These are phyloP conservation scores for Podaxis sp. DNA, from an alignment of 768 basidiomycete genomes.

Conservation along the genomic window DNA sequence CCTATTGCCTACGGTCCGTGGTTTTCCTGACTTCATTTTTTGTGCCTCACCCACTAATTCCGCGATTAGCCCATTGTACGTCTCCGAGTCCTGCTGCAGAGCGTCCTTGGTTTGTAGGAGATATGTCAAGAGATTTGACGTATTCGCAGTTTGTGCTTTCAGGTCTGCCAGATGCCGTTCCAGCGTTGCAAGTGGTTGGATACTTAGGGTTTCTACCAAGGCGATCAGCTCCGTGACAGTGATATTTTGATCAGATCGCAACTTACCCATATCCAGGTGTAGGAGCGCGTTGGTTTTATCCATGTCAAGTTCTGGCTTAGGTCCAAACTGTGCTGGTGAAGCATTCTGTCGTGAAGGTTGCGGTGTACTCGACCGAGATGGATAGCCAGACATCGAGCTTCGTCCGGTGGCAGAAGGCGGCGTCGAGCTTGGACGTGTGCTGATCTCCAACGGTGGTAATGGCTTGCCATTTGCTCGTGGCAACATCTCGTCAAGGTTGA, in stretches of 20 bases:
- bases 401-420: slow-evolving; percentile 49
- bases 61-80: slow-evolving; percentile 86
- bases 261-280: slow-evolving; percentile 60
- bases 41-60: slow-evolving; percentile 92
- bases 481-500: slow-evolving; percentile 90
- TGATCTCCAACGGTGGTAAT: slow-evolving; percentile 78
- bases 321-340: slow-evolving; percentile 52
- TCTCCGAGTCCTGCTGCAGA: slow-evolving; percentile 83
- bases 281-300: slow-evolving; percentile 63
- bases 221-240: slow-evolving; percentile 2
- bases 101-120: slow-evolving; percentile 78
- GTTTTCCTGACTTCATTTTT: slow-evolving; percentile 69
- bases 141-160: slow-evolving; percentile 65
- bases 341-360: slow-evolving; percentile 29
- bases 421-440: slow-evolving; percentile 76
- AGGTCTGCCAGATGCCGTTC: slow-evolving; percentile 67
- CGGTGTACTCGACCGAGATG: slow-evolving; percentile 53
- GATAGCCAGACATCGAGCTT: slow-evolving; percentile 30
- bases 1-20: slow-evolving; percentile 21
- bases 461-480: slow-evolving; percentile 60
- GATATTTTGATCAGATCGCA: not conserved
- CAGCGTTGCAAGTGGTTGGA: slow-evolving; percentile 65
- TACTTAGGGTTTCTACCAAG: slow-evolving; percentile 58
- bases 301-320: slow-evolving; percentile 70
- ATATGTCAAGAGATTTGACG: slow-evolving; percentile 75